A percentile compares a stretch with the other conserved stretches of the same genome.
Conservation (phyloP, 2,329 filamentous ascomycete species). For the Fusarium sambucinum region DNA sequence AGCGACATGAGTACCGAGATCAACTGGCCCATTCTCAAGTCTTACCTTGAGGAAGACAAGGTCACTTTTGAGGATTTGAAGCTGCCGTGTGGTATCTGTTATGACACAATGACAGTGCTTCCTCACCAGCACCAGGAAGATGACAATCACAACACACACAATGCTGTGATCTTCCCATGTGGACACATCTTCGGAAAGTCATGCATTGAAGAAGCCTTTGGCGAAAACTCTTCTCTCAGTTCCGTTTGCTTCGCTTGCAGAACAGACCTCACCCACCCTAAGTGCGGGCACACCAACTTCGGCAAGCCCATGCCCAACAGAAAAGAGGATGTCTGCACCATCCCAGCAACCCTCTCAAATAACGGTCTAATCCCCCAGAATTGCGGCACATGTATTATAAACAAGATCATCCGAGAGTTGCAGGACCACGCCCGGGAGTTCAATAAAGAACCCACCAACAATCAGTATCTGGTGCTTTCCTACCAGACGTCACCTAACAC, state of each 20-base stretch:
- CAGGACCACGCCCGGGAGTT: too few relatives aligned
- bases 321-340: neutral
- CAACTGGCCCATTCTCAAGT: neutral
- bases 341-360: neutral
- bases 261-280: neutral
- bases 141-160: neutral
- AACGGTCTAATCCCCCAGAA: neutral
- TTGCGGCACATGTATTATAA: too few relatives aligned
- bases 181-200: conserved; percentile 13
- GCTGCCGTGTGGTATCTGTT: neutral
- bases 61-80: neutral
- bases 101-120: neutral
- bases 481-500: too few relatives aligned
- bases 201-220: neutral
- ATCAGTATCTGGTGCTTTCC: too few relatives aligned
- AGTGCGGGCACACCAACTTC: neutral
- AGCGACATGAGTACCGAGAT: neutral
- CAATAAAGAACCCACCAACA: too few relatives aligned
- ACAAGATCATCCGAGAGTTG: too few relatives aligned
- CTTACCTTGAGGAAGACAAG: neutral
- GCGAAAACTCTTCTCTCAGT: neutral
- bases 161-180: neutral
- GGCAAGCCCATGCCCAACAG: neutral
- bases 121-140: neutral
- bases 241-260: neutral